Evolutionary conservation across 2,329 filamentous ascomycete genomes (phyloP).

Genomic region (Bipolaris cookei): DNA sequence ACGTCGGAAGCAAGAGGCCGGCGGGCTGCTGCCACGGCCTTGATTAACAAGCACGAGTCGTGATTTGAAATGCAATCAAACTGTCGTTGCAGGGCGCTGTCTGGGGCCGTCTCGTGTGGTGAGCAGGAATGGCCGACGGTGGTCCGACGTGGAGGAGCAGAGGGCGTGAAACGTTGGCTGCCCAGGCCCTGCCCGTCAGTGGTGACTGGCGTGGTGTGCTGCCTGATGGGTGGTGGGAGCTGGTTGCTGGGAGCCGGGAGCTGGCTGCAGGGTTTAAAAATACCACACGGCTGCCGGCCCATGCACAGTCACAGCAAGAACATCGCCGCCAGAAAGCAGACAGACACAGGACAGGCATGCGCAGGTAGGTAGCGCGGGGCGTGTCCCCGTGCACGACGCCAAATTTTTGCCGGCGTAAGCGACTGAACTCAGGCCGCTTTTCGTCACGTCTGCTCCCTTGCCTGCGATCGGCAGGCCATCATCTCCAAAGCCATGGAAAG

Average conservation of each 20-base stretch:
- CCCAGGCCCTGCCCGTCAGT: slow-evolving; percentile 7
- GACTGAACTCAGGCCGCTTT: slow-evolving; percentile 18
- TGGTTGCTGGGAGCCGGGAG: not conserved
- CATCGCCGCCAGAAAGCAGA: too few species aligned
- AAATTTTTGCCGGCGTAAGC: slow-evolving; percentile 22
- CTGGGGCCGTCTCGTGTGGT: slow-evolving; percentile 10
- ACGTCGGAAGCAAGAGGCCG: slow-evolving; percentile 17
- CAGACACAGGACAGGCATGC: too few species aligned
- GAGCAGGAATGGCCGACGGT: slow-evolving; percentile 3
- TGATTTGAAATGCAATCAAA: slow-evolving; percentile 24
- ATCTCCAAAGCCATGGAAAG: slow-evolving; percentile 34
- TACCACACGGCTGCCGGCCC: slow-evolving; percentile 15
- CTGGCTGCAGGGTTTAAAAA: slow-evolving; percentile 9
- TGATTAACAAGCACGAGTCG: slow-evolving; percentile 14
- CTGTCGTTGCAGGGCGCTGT: slow-evolving; percentile 8
- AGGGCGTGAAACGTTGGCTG: slow-evolving; percentile 15
- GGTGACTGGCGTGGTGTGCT: not conserved
- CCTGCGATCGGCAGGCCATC: slow-evolving; percentile 35
- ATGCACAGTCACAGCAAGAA: not conserved
- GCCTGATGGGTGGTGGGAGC: too few species aligned
- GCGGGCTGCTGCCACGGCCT: slow-evolving; percentile 7
- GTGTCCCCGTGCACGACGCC: slow-evolving; percentile 11
- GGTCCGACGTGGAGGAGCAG: not conserved
- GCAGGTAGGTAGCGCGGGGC: slow-evolving; percentile 12
- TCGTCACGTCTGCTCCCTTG: slow-evolving; percentile 22